Evolutionary conservation across 2,329 filamentous ascomycete genomes (phyloP).

Genomic region (Ophiosphaerella narmari): DNA sequence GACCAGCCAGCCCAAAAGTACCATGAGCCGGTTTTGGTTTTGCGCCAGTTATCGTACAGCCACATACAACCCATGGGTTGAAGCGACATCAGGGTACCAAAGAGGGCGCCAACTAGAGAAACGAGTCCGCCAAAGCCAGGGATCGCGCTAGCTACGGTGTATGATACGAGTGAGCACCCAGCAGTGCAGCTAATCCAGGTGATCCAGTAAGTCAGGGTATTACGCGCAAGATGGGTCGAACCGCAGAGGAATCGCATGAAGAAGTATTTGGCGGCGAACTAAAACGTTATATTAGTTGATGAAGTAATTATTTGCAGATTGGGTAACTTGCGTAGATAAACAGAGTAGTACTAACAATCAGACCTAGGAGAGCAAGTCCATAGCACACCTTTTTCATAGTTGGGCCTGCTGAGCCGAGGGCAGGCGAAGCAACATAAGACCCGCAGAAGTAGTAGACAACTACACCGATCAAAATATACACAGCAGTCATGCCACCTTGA

Average conservation of each 20-base stretch:
- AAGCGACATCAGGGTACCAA: constrained; percentile 32
- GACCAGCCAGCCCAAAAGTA: constrained; percentile 18
- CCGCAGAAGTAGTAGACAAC: constrained; percentile 73
- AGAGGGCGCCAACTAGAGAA: constrained; percentile 30
- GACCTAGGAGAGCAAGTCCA: constrained; percentile 71
- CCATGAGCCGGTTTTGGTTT: constrained; percentile 16
- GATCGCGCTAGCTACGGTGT: constrained; percentile 31
- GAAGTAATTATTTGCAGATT: neutral
- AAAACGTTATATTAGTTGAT: constrained; percentile 1
- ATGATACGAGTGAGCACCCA: constrained; percentile 22
- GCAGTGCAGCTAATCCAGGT: constrained; percentile 30
- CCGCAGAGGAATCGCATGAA: constrained; percentile 73
- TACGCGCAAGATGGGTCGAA: constrained; percentile 62
- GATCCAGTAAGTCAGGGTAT: constrained; percentile 29
- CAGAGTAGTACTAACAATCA: constrained; percentile 58
- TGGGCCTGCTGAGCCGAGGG: constrained; percentile 64
- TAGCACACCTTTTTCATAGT: constrained; percentile 67
- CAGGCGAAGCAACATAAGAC: constrained; percentile 64
- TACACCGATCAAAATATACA: constrained; percentile 69
- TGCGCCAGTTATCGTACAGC: constrained; percentile 33
- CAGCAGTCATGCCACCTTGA: constrained; percentile 61
- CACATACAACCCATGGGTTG: constrained; percentile 38
- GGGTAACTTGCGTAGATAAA: constrained; percentile 23
- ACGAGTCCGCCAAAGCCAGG: constrained; percentile 34
- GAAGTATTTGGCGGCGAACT: constrained; percentile 34